phyloP scores from a whole-genome alignment of 2,329 filamentous ascomycete genomes.

The Arthrobotrys musiformis region DNA sequence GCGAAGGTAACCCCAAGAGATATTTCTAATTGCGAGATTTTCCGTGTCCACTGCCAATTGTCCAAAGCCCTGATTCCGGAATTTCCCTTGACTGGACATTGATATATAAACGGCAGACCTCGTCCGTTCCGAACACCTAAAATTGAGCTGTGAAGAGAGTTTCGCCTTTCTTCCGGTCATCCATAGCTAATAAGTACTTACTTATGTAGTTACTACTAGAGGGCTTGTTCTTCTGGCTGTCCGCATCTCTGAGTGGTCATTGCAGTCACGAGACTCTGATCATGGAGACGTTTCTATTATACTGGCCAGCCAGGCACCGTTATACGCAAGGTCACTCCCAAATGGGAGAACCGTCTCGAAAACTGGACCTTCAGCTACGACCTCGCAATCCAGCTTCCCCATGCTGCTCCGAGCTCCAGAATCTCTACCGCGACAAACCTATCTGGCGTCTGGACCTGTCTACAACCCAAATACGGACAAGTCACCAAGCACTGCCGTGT shows the following conservation, averaged over 20 bases:
- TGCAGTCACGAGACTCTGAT: slow-evolving; percentile 3
- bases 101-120: slow-evolving; percentile 55
- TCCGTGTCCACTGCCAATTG: slow-evolving; percentile 26
- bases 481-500: background rate
- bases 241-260: background rate
- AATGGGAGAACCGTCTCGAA: background rate
- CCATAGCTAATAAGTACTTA: slow-evolving; percentile 1
- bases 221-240: background rate
- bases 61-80: slow-evolving; percentile 22
- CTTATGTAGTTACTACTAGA: background rate
- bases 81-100: slow-evolving; percentile 11
- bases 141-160: slow-evolving; percentile 1
- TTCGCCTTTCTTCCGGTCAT: slow-evolving; percentile 21
- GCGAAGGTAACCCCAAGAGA: slow-evolving; percentile 15
- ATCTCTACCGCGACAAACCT: slow-evolving; percentile 13
- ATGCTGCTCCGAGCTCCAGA: slow-evolving; percentile 16
- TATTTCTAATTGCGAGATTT: slow-evolving; percentile 30
- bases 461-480: slow-evolving; percentile 15
- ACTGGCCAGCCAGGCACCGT: too few species aligned
- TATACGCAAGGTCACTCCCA: background rate
- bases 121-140: slow-evolving; percentile 34
- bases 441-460: background rate
- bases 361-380: slow-evolving; percentile 9
- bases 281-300: too few species aligned
- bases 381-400: slow-evolving; percentile 53